Conservation (phyloP, 306 rosid species). For the Bauhinia variegata region DNA sequence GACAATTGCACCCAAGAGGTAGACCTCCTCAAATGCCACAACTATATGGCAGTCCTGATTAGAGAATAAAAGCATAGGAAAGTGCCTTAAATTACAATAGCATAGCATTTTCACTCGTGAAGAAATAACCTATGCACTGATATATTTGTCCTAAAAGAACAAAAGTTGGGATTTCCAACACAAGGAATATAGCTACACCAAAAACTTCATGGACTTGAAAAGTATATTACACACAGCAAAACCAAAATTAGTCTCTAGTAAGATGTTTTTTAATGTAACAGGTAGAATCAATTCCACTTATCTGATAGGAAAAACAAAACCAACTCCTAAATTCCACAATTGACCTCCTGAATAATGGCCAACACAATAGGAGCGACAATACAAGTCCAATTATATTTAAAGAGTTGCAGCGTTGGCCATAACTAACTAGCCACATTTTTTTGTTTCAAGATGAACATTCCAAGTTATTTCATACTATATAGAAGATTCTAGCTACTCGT, state of each 20-base stretch:
- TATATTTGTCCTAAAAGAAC: not conserved
- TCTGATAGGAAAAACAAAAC: too few relatives aligned
- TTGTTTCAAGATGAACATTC: not conserved
- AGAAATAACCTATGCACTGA: not conserved
- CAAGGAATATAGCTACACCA: not conserved
- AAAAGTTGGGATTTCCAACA: not conserved
- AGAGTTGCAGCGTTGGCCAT: not conserved
- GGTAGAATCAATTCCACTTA: too few relatives aligned
- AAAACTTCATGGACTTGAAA: not conserved
- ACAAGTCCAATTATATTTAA: not conserved
- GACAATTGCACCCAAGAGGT: too few relatives aligned
- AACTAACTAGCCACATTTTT: not conserved
- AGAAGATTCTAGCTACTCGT: not conserved
- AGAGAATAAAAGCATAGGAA: too few relatives aligned
- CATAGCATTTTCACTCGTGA: not conserved
- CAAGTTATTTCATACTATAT: not conserved
- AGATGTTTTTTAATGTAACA: too few relatives aligned
- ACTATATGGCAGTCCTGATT: not conserved
- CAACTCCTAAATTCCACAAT: not conserved
- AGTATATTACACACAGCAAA: slow-evolving; percentile 13
- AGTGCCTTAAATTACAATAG: not conserved
- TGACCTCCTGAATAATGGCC: not conserved
- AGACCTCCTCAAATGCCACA: not conserved
- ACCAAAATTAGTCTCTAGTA: too few relatives aligned
- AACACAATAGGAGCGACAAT: not conserved